Percentiles rank a stretch among this genome's conserved stretches.
These are phyloP conservation scores for Candida sp. DNA, from an alignment of 1,139 yeast species.

Conservation along the genomic window DNA sequence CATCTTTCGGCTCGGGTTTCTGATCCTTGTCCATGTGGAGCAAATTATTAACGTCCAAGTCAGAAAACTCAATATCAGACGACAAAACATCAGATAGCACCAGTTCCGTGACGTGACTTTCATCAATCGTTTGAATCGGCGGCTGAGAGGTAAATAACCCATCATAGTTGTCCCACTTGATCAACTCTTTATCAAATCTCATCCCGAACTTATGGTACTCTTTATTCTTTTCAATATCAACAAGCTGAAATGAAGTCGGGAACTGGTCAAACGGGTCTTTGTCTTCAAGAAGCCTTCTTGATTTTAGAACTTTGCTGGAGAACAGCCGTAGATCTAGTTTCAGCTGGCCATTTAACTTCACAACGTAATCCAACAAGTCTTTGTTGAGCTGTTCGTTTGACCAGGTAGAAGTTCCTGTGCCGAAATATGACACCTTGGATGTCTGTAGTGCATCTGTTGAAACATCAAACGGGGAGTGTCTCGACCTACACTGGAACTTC, in stretches of 20 bases:
- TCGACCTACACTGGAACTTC: constrained; percentile 54
- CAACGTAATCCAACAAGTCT: constrained; percentile 34
- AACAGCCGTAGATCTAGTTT: constrained; percentile 17
- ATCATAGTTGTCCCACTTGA: constrained; percentile 22
- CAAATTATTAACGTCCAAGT: background rate
- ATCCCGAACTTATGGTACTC: constrained; percentile 11
- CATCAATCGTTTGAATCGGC: too few species aligned
- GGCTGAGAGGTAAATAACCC: constrained; percentile 12
- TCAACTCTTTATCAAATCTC: constrained; percentile 20
- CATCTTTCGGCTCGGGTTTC: constrained; percentile 1
- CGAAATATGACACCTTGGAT: constrained; percentile 14
- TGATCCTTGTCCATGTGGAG: background rate
- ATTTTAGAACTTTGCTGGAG: constrained; percentile 13
- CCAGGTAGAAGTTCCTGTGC: constrained; percentile 30
- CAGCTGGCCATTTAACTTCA: constrained; percentile 25
- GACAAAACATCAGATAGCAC: constrained; percentile 2
- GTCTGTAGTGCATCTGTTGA: constrained; percentile 22
- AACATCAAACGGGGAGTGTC: constrained; percentile 14
- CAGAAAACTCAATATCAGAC: constrained; percentile 8
- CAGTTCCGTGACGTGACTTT: background rate
- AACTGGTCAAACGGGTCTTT: constrained; percentile 10
- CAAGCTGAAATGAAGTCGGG: constrained; percentile 34
- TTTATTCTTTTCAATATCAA: constrained; percentile 22
- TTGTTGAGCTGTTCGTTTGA: constrained; percentile 35
- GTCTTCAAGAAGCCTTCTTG: background rate